Evolutionary conservation across 2,329 filamentous ascomycete species (phyloP), one percentile per base, ranked within the genome.

Genomic region (Aspergillus quadrilineatus): DNA sequence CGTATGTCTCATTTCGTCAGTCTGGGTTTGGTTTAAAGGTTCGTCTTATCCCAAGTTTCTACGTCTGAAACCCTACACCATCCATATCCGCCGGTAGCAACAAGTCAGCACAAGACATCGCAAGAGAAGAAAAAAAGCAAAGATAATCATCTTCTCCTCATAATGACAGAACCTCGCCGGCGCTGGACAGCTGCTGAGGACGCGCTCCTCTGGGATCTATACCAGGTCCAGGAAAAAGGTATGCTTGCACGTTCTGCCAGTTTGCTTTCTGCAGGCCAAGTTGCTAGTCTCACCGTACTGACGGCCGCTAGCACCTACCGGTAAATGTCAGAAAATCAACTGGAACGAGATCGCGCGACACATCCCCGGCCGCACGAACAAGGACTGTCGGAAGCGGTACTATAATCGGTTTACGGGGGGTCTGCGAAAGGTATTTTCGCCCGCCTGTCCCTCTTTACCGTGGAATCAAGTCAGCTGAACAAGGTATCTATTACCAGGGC

Each of bases 281-380:
- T 28, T 28, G 26, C 26, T 6, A 28, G 26, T 17, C 4, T 10
- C 3, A 14, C 14, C 39, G 4, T n/a, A 4, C 14, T 17, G 7
- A 44, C 8, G 2, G 5, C 14, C 4, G 15, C n/a, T 36, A n/a
- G 55, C 44, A 3, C 55, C 55, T 12, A 57, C 55, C 4, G 55
- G 55, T 6, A 57, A 57, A 42, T 57, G 36, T 36, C 55, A 52
- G 8, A 57, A 57, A 10, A 44, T 58, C 48, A 55, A 58, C 52
- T 58, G 56, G 56, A 58, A 58, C 36, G 56, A 55, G 32, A 58
- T 58, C 32, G 56, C 56, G 8, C 47, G 28, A n/a, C 42, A 58
- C n/a, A 55, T 58, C 9, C 56, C 56, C 29, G 56, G 56, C n/a
- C 56, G 56, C 2, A 58, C 51, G 30, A 58, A 58, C 17, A 58